A percentile compares a stretch with the other conserved stretches of the same genome.
These are phyloP conservation scores for Phycomyces nitens DNA, from an alignment of 192 early-diverging fungal genomes.

Conservation along the genomic window DNA sequence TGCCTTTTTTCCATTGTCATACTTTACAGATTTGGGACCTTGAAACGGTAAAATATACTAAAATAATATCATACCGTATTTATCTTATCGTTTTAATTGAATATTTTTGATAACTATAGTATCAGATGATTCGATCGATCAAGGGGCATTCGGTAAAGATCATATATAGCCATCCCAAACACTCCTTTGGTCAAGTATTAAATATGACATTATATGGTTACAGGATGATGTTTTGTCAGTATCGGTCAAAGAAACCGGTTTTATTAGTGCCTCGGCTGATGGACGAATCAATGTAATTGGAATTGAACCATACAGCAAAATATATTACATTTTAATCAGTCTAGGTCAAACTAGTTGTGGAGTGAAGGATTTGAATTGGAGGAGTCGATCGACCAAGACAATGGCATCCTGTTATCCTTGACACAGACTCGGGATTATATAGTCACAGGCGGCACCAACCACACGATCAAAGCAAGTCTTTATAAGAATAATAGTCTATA, in stretches of 20 bases:
- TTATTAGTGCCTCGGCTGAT: constrained; percentile 64
- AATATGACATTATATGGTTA: too few species aligned
- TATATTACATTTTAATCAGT: background rate
- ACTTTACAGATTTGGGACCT: constrained; percentile 62
- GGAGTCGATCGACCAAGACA: constrained; percentile 47
- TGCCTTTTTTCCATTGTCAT: background rate
- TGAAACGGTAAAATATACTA: constrained; percentile 47
- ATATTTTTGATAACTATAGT: constrained; percentile 10
- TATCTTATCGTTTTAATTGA: constrained; percentile 8
- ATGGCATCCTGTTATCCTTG: constrained; percentile 56
- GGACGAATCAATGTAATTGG: constrained; percentile 56
- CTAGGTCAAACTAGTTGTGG: constrained; percentile 37
- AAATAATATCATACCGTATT: constrained; percentile 18
- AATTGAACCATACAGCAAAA: background rate
- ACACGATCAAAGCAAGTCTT: constrained; percentile 43
- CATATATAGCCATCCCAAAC: too few species aligned
- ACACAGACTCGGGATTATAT: constrained; percentile 43
- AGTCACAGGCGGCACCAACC: constrained; percentile 57
- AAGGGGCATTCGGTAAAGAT: constrained; percentile 47
- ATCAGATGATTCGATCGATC: constrained; percentile 43
- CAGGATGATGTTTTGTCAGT: constrained; percentile 59
- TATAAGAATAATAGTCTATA: background rate
- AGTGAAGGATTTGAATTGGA: constrained; percentile 51
- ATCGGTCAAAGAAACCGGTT: constrained; percentile 31
- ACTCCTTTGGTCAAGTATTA: background rate